A percentile compares a stretch with the other conserved stretches of the same genome.
phyloP scores from a whole-genome alignment of 164 flowering plant species.

The Vitis amurensis region DNA sequence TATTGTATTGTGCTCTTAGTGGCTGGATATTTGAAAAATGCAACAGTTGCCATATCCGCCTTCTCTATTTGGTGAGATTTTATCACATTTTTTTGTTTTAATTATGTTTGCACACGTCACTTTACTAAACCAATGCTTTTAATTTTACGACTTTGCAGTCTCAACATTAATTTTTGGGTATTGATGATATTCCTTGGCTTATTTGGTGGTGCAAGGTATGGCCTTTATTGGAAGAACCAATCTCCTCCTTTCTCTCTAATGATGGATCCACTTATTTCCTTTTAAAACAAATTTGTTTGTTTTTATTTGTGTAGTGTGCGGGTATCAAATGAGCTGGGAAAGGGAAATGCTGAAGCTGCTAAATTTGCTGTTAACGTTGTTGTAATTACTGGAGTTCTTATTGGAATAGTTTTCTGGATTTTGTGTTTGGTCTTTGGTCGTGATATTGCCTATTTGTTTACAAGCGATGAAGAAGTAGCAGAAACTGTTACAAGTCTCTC shows the following conservation, averaged over 20 bases:
- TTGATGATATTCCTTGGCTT: slow-evolving; percentile 28
- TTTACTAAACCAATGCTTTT: not conserved
- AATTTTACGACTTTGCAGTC: slow-evolving; percentile 14
- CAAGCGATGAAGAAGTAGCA: slow-evolving; percentile 16
- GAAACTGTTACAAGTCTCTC: slow-evolving; percentile 23
- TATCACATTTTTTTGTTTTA: not conserved
- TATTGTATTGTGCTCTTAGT: slow-evolving; percentile 23
- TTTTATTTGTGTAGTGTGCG: slow-evolving; percentile 22
- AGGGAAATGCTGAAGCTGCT: slow-evolving; percentile 26
- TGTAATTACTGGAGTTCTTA: not conserved
- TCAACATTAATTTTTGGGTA: slow-evolving; percentile 28
- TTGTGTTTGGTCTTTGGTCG: slow-evolving; percentile 22
- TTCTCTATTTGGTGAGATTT: slow-evolving; percentile 33
- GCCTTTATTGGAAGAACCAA: not conserved
- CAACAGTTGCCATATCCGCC: slow-evolving; percentile 25
- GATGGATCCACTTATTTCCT: not conserved
- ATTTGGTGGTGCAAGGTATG: slow-evolving; percentile 26
- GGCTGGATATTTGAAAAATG: slow-evolving; percentile 34
- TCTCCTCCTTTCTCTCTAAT: not conserved
- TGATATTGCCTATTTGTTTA: slow-evolving; percentile 20
- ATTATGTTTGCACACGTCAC: not conserved
- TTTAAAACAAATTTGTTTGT: not conserved
- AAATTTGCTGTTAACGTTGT: slow-evolving; percentile 25
- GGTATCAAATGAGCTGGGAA: slow-evolving; percentile 36
- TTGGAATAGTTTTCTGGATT: slow-evolving; percentile 22